A percentile compares a stretch with the other conserved stretches of the same genome.
Conservation (phyloP, 148 eudicot genomes). For the Silene conica region DNA sequence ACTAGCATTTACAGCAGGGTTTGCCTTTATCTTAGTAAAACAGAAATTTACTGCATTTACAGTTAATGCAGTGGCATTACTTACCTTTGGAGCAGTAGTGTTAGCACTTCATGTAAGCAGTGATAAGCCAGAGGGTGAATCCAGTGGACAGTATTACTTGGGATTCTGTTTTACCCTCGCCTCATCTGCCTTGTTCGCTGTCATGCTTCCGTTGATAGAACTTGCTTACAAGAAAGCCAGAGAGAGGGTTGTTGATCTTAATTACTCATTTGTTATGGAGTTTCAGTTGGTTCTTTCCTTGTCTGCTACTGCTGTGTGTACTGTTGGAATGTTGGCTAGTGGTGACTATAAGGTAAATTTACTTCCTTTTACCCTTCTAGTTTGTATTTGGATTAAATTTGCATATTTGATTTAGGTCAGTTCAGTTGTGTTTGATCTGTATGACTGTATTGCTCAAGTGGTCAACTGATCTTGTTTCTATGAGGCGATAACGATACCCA, state of each 20-base stretch:
- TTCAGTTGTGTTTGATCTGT: background rate
- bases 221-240: slow-evolving; percentile 43
- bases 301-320: slow-evolving; percentile 50
- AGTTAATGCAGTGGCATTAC: slow-evolving; percentile 46
- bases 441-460: too few relatives aligned
- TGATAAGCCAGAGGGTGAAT: slow-evolving; percentile 44
- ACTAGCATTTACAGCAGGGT: slow-evolving; percentile 55
- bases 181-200: slow-evolving; percentile 46
- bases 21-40: slow-evolving; percentile 43
- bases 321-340: slow-evolving; percentile 48
- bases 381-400: background rate
- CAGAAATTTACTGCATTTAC: slow-evolving; percentile 60
- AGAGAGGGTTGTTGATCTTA: slow-evolving; percentile 19
- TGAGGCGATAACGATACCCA: too few relatives aligned
- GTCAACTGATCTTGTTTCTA: too few relatives aligned
- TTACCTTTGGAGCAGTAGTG: slow-evolving; percentile 55
- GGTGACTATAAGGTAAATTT: slow-evolving; percentile 50
- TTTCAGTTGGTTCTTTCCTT: slow-evolving; percentile 51
- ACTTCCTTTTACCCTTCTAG: background rate
- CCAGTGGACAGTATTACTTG: slow-evolving; percentile 29
- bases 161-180: slow-evolving; percentile 54
- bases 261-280: slow-evolving; percentile 59
- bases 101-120: slow-evolving; percentile 48
- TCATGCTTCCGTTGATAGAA: slow-evolving; percentile 57
- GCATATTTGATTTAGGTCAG: background rate